Evolutionary conservation across 306 rosid genomes (phyloP), one percentile per base, ranked within the genome.

Genomic region (Lathyrus tuberosus): DNA sequence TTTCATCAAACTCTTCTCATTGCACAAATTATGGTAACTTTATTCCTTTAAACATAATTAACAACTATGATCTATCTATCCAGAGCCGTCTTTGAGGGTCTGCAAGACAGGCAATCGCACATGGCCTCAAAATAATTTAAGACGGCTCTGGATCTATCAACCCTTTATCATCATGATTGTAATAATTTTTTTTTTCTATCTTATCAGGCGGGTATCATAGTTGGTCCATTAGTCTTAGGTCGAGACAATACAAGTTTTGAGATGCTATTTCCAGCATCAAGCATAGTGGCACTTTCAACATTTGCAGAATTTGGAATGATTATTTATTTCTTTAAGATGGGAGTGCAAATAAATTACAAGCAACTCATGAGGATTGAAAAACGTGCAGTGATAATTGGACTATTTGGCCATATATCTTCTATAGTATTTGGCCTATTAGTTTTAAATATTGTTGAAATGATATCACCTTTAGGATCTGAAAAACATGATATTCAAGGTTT

Each of bases 251-350:
- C 26, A 54, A 1, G 2, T 26, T 46, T 15, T 15, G 47, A 70
- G 10, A 9, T 5, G 46, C 0, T 65, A 6, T 77, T 77, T 46
- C 73, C 81, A 64, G 0, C n/a, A 37, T 4, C 46, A 35, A 71
- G 77, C 41, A 20, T 6, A 16, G 12, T 65, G 69, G 56, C 62
- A 22, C 77, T 77, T 1, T 1, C 46, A 64, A 77, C 81, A 24
- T 77, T 77, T 57, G 77, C 77, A 54, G 81, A 77, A 64, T 77
- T 77, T 37, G 81, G 81, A 18, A 77, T 77, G 63, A 3, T 77
- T 16, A 71, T 77, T 3, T 48, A 77, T 38, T 77, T 71, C 73
- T 77, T 77, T 14, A 77, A 58, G 28, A 16, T 71, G 35, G 81
- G 81, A 8, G 81, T 77, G 4, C 73, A 77, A 20, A 7, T 65